These are phyloP conservation scores for Solanum chaucha DNA, from an alignment of 257 asterid genomes.

Conservation along the genomic window DNA sequence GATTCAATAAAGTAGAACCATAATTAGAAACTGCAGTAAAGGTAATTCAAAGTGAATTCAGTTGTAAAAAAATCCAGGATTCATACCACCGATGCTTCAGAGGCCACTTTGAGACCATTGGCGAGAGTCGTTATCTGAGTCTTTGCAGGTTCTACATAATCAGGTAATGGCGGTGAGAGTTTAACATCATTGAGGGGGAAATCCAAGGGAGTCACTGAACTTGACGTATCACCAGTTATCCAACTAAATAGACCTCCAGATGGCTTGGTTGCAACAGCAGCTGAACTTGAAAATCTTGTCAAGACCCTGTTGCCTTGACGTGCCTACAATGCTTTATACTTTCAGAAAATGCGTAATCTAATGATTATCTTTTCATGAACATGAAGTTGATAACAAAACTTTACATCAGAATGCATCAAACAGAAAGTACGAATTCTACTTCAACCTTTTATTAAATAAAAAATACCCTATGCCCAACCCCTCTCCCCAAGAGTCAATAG, in stretches of 20 bases:
- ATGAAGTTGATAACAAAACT: not conserved
- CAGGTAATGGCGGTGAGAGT: slow-evolving; percentile 71
- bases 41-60: not conserved
- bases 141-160: slow-evolving; percentile 61
- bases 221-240: slow-evolving; percentile 51
- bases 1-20: not conserved
- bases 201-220: slow-evolving; percentile 65
- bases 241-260: slow-evolving; percentile 62
- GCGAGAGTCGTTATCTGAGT: slow-evolving; percentile 65
- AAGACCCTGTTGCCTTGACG: slow-evolving; percentile 29
- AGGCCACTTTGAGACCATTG: slow-evolving; percentile 69
- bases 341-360: not conserved
- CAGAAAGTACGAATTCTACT: not conserved
- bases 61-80: not conserved
- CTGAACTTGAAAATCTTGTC: slow-evolving; percentile 59
- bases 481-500: not conserved
- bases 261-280: slow-evolving; percentile 48
- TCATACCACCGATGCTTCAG: slow-evolving; percentile 73
- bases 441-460: not conserved
- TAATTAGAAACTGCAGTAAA: not conserved
- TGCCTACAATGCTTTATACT: slow-evolving; percentile 26
- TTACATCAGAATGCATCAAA: not conserved
- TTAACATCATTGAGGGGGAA: slow-evolving; percentile 60
- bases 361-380: not conserved
- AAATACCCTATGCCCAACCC: not conserved